Evolutionary conservation across 2,329 filamentous ascomycete species (phyloP).

Genomic region (Verticillium nubilum): DNA sequence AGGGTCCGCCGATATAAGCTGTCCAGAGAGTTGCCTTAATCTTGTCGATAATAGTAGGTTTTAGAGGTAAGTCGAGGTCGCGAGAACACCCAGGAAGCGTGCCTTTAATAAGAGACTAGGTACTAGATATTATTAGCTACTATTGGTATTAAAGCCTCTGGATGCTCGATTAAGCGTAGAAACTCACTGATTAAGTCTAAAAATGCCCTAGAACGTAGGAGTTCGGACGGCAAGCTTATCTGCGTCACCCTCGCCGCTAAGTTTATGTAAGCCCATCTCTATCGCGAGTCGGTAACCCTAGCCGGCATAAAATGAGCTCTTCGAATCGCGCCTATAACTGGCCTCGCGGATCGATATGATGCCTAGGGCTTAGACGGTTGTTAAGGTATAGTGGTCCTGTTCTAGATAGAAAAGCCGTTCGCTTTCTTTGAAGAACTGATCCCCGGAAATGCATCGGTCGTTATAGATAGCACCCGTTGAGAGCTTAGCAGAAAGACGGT

Average conservation of each 20-base stretch:
- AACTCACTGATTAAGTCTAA: constrained; percentile 58
- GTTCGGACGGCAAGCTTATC: constrained; percentile 52
- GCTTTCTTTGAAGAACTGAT: constrained; percentile 70
- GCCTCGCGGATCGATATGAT: constrained; percentile 73
- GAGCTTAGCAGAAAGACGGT: constrained; percentile 61
- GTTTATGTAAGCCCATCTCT: constrained; percentile 64
- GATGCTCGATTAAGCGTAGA: no score
- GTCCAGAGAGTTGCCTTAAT: constrained; percentile 57
- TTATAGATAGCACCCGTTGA: constrained; percentile 56
- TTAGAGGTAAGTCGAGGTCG: constrained; percentile 50
- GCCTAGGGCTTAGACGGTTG: constrained; percentile 68
- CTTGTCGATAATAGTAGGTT: constrained; percentile 53
- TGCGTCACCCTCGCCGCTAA: constrained; percentile 44
- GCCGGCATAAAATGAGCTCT: constrained; percentile 67
- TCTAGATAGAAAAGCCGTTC: constrained; percentile 54
- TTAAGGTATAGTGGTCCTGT: constrained; percentile 55
- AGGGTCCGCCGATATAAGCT: constrained; percentile 53
- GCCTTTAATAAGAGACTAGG: constrained; percentile 60
- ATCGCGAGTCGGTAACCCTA: constrained; percentile 67
- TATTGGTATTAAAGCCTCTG: background rate
- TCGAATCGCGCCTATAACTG: constrained; percentile 65
- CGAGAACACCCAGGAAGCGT: constrained; percentile 55
- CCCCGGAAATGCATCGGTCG: constrained; percentile 61
- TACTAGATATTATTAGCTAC: constrained; percentile 28
- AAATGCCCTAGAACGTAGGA: constrained; percentile 58